These are phyloP conservation scores for Xylaria sp. DNA, from an alignment of 2,329 filamentous ascomycete species.

Conservation along the genomic window DNA sequence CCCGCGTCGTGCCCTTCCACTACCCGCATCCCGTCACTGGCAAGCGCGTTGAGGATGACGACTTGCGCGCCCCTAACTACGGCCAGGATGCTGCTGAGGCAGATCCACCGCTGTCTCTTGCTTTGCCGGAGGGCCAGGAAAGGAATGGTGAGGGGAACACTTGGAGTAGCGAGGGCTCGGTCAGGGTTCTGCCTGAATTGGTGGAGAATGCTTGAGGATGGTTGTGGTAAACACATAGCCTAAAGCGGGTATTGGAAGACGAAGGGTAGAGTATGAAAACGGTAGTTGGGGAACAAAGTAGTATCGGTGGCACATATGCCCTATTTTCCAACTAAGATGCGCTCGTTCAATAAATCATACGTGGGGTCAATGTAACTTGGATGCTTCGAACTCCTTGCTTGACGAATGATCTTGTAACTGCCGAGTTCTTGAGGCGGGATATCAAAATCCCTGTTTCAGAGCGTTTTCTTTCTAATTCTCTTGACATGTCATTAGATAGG, in stretches of 20 bases:
- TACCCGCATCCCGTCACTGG: slow-evolving; percentile 63
- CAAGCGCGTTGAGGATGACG: slow-evolving; percentile 55
- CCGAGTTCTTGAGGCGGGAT: slow-evolving; percentile 23
- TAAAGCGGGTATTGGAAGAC: slow-evolving; percentile 29
- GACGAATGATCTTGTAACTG: slow-evolving; percentile 24
- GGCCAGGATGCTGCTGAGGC: slow-evolving; percentile 54
- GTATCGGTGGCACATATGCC: slow-evolving; percentile 1
- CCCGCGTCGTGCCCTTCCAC: slow-evolving; percentile 63
- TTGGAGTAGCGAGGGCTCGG: slow-evolving; percentile 46
- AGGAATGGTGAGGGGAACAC: slow-evolving; percentile 48
- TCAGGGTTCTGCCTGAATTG: slow-evolving; percentile 51
- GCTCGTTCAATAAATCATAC: not conserved
- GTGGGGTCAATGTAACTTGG: not conserved
- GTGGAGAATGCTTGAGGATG: slow-evolving; percentile 45
- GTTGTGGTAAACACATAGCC: slow-evolving; percentile 28
- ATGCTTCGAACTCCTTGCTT: not conserved
- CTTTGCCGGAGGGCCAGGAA: slow-evolving; percentile 50
- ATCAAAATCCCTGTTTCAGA: slow-evolving; percentile 8
- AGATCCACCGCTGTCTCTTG: slow-evolving; percentile 55
- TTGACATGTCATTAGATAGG: not conserved
- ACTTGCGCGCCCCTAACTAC: slow-evolving; percentile 59
- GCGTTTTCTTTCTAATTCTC: not conserved
- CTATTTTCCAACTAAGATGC: not conserved
- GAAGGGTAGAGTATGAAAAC: slow-evolving; percentile 12
- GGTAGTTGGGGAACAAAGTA: slow-evolving; percentile 30